Percentiles rank a stretch among this genome's conserved stretches.
Conservation (phyloP, 441 rosid genomes). For the Euphorbia schlechtendalii region DNA sequence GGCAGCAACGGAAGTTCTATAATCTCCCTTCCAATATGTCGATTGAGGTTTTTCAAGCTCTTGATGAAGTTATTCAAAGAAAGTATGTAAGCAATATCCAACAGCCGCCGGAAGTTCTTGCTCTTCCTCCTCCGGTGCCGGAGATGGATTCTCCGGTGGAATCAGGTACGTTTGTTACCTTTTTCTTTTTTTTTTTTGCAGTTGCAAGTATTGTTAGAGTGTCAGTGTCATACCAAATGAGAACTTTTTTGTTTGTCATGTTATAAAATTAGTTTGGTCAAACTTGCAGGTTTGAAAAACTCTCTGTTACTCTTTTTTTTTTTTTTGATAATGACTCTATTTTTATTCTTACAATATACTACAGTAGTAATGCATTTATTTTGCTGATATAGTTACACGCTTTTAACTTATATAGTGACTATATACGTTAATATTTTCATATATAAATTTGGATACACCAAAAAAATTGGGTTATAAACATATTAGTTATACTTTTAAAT, state of each 20-base stretch:
- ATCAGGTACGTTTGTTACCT: conserved; percentile 22
- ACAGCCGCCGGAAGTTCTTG: conserved; percentile 1
- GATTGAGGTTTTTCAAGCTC: conserved; percentile 34
- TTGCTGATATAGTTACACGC: too few relatives aligned
- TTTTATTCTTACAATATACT: too few relatives aligned
- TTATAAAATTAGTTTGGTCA: conserved; percentile 27
- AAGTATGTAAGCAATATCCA: conserved; percentile 16
- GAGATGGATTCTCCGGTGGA: conserved; percentile 13
- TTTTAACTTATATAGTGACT: too few relatives aligned
- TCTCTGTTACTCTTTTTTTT: background rate
- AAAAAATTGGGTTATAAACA: too few relatives aligned
- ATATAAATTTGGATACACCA: too few relatives aligned
- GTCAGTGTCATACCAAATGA: conserved; percentile 34
- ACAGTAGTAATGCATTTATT: too few relatives aligned
- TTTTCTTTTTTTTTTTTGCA: background rate
- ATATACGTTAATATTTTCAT: too few relatives aligned
- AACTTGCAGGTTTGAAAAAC: conserved; percentile 37
- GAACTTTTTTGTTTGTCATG: conserved; percentile 25
- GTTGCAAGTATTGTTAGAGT: conserved; percentile 9
- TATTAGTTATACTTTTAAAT: too few relatives aligned
- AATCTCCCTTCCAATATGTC: conserved; percentile 47
- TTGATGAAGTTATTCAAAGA: conserved; percentile 38
- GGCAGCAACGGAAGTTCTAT: conserved; percentile 34
- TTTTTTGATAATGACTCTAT: too few relatives aligned
- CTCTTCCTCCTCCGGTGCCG: conserved; percentile 7